Percentiles rank a stretch among this genome's conserved stretches.
These are phyloP conservation scores for Austroboletus niveus DNA, from an alignment of 1,284 basidiomycete genomes.

Conservation along the genomic window DNA sequence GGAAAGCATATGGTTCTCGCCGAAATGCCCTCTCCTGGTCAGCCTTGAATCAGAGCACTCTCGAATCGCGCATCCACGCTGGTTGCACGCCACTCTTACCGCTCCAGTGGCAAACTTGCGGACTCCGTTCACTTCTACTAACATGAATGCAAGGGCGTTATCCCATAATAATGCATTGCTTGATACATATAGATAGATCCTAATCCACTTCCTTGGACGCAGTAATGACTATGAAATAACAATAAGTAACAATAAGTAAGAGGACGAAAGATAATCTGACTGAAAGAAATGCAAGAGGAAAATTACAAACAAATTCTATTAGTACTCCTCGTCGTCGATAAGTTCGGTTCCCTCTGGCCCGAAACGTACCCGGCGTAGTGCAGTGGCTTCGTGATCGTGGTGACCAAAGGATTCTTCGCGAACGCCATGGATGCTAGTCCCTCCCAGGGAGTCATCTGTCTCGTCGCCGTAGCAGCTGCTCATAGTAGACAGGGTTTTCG, in stretches of 20 bases:
- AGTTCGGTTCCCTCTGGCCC: slow-evolving; percentile 23
- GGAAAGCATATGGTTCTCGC: too few species aligned
- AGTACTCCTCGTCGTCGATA: neutral
- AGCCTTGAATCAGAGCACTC: neutral
- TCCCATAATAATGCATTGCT: neutral
- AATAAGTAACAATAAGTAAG: neutral
- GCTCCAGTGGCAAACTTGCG: neutral
- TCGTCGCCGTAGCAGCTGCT: slow-evolving; percentile 19
- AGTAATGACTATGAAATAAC: neutral
- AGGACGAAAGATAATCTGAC: neutral
- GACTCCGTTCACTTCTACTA: slow-evolving; percentile 1
- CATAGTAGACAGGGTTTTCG: neutral
- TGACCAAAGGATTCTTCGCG: slow-evolving; percentile 17
- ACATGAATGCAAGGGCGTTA: neutral
- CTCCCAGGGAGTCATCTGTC: neutral
- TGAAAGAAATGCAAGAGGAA: slow-evolving; percentile 20
- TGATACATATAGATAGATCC: too few species aligned
- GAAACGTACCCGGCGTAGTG: slow-evolving; percentile 2
- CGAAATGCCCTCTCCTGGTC: too few species aligned
- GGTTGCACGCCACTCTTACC: neutral
- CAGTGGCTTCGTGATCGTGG: slow-evolving; percentile 3
- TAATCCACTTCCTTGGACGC: too few species aligned
- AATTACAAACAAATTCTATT: neutral
- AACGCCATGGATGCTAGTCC: neutral
- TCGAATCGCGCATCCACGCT: neutral